phyloP scores from a whole-genome alignment of 495 filamentous ascomycete species.

The Neurospora sp. region DNA sequence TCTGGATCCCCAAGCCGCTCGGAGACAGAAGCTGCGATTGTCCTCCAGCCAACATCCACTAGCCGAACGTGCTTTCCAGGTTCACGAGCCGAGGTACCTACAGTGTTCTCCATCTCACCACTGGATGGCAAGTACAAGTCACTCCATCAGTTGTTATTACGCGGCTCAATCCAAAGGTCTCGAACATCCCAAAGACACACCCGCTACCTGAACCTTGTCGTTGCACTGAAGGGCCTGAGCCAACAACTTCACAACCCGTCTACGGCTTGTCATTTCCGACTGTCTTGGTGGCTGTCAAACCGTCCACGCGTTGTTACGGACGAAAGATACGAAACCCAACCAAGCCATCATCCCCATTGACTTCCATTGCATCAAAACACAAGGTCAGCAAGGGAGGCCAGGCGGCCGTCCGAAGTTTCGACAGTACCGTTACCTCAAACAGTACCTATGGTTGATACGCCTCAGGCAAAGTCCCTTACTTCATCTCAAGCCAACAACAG shows the following conservation, averaged over 20 bases:
- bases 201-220: neutral
- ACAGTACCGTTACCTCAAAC: neutral
- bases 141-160: neutral
- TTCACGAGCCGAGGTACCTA: neutral
- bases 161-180: neutral
- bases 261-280: neutral
- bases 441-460: neutral
- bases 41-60: neutral
- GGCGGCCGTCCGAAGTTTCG: neutral
- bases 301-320: neutral
- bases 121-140: neutral
- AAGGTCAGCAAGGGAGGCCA: neutral
- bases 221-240: neutral
- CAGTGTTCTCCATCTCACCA: neutral
- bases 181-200: neutral
- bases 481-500: neutral
- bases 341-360: neutral
- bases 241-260: neutral
- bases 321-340: neutral
- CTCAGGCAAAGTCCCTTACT: neutral
- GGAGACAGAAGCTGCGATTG: neutral
- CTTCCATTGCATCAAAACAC: neutral
- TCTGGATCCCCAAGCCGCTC: neutral
- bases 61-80: neutral
- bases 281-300: neutral